phyloP scores from a whole-genome alignment of 805 yeast genomes.

The Schwanniomyces pseudopolymorphus region DNA sequence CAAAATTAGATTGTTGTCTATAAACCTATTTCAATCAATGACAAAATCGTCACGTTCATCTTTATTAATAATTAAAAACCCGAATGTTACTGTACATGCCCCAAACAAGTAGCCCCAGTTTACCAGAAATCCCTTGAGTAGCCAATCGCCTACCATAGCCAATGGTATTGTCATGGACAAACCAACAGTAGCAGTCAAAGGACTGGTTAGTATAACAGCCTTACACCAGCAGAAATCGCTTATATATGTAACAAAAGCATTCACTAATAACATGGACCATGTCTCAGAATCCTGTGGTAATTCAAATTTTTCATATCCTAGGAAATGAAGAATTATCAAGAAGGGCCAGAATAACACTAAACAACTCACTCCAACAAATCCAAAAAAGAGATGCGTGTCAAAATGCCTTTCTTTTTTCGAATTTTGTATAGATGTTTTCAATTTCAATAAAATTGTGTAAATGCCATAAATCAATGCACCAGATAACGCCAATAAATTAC shows the following conservation, averaged over 20 bases:
- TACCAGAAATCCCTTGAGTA: slow-evolving; percentile 64
- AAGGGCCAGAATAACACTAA: slow-evolving; percentile 80
- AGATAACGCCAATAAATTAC: slow-evolving; percentile 74
- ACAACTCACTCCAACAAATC: slow-evolving; percentile 89
- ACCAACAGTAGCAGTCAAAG: slow-evolving; percentile 94
- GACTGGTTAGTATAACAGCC: slow-evolving; percentile 90
- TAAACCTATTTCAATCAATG: slow-evolving; percentile 4
- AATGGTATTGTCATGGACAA: slow-evolving; percentile 90
- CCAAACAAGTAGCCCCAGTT: slow-evolving; percentile 70
- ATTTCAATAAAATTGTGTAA: slow-evolving; percentile 81
- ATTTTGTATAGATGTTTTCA: slow-evolving; percentile 47
- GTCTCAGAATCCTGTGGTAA: slow-evolving; percentile 59
- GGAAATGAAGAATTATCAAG: slow-evolving; percentile 58
- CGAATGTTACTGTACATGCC: slow-evolving; percentile 74
- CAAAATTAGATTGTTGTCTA: neutral
- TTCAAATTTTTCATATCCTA: slow-evolving; percentile 69
- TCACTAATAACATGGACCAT: slow-evolving; percentile 41
- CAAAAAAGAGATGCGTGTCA: slow-evolving; percentile 87
- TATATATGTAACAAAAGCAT: slow-evolving; percentile 76
- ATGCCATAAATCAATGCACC: slow-evolving; percentile 92
- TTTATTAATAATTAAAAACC: slow-evolving; percentile 80
- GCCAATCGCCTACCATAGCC: slow-evolving; percentile 87
- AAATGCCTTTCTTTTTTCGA: slow-evolving; percentile 66
- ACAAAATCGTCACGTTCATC: slow-evolving; percentile 67
- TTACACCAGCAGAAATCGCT: slow-evolving; percentile 96